phyloP scores from a whole-genome alignment of 2,329 filamentous ascomycete genomes.

The Didymella segeticola region DNA sequence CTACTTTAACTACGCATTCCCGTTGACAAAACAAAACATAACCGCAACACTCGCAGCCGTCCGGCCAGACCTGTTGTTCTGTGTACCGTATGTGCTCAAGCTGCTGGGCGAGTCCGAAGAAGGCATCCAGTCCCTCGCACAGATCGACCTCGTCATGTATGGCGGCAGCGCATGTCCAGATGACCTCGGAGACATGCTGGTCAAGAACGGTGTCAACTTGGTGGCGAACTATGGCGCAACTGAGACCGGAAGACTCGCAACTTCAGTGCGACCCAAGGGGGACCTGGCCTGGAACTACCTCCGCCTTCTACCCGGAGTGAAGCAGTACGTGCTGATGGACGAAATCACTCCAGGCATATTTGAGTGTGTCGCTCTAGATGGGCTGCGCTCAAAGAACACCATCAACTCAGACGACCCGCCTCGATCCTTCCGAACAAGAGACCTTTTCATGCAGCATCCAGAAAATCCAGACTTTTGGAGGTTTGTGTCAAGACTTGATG shows the following conservation, averaged over 20 bases:
- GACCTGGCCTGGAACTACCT: conserved; percentile 69
- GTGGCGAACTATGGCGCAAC: conserved; percentile 66
- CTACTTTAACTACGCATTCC: conserved; percentile 31
- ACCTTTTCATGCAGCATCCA: conserved; percentile 57
- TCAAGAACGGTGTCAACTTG: conserved; percentile 61
- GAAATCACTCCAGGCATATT: conserved; percentile 48
- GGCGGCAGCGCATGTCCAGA: conserved; percentile 67
- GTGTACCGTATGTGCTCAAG: conserved; percentile 70
- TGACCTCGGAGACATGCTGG: conserved; percentile 62
- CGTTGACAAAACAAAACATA: conserved; percentile 29
- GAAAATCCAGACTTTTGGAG: conserved; percentile 55
- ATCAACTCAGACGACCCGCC: conserved; percentile 55
- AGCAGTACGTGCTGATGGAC: conserved; percentile 53
- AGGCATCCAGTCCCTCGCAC: conserved; percentile 58
- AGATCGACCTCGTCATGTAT: conserved; percentile 62
- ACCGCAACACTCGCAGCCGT: conserved; percentile 21
- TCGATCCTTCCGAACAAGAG: conserved; percentile 57
- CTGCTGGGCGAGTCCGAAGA: conserved; percentile 65
- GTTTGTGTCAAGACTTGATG: conserved; percentile 56
- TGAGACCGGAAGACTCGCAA: conserved; percentile 69
- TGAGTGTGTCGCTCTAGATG: conserved; percentile 50
- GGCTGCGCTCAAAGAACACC: conserved; percentile 47
- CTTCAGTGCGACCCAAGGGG: conserved; percentile 59
- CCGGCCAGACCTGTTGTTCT: conserved; percentile 62
- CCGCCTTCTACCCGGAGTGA: conserved; percentile 50